Evolutionary conservation across 129 eudicot species (phyloP), one percentile per base, ranked within the genome.

Genomic region (Ambrosia artemisiifolia): DNA sequence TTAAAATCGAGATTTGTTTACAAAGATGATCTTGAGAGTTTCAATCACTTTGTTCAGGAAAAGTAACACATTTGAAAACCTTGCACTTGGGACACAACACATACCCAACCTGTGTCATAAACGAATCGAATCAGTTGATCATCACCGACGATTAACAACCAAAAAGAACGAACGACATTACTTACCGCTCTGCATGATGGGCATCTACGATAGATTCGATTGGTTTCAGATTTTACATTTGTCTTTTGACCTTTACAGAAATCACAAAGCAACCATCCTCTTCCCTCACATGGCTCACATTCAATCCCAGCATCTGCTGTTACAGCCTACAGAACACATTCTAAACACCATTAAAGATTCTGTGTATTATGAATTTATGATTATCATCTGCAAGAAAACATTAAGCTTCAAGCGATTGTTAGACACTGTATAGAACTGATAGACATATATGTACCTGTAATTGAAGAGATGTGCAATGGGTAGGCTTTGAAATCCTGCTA

Each of bases 121-220:
- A 60, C 18, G 0, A 44, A 51, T 34, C 12, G 6, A 13, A 42
- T 9, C 3, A 7, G 10, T 13, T 33, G 16, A 34, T 34, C 28
- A 30, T 11, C 3, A 3, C 63, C 63, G 10, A 56, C 16, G n/a
- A 24, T 30, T 5, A 42, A 19, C 14, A n/a, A 0, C 0, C 16
- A 64, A 35, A n/a, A 14, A 63, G 44, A 50, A 44, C n/a, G 30
- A 46, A 63, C 0, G 34, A 53, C 28, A 5, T 30, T 56, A 55
- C 87, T 89, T 82, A 93, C 98, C 67, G 97, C 99, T 90, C 78
- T 82, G 74, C 99, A 94, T 46, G 99, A 74, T 46, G 99, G 99
- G 72, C 97, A 94, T 6, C 99, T 86, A 36, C 99, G 99, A 19
- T 94, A 88, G 11, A 90, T 79, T 20, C 86, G 83, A 24, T 83